A percentile compares a stretch with the other conserved stretches of the same genome.
These are phyloP conservation scores for Cutaneotrichosporon sp. DNA, from an alignment of 1,284 basidiomycete species.

Conservation along the genomic window DNA sequence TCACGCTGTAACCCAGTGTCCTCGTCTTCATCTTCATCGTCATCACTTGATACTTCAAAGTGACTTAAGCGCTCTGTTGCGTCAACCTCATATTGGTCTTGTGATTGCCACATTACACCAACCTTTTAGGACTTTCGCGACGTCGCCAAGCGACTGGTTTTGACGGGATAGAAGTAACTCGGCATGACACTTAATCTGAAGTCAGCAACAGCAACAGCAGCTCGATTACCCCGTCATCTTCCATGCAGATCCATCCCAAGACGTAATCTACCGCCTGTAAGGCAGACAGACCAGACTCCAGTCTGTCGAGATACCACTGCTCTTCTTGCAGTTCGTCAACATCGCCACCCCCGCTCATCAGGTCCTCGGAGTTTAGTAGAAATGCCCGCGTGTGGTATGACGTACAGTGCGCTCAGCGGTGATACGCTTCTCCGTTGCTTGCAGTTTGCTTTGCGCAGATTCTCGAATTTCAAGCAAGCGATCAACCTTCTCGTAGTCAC, in stretches of 20 bases:
- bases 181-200: constrained; percentile 58
- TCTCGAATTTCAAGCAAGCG: constrained; percentile 84
- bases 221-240: constrained; percentile 86
- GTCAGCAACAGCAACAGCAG: neutral
- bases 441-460: constrained; percentile 58
- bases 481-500: constrained; percentile 86
- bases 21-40: constrained; percentile 21
- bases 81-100: too few species aligned
- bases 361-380: neutral
- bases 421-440: constrained; percentile 59
- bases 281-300: constrained; percentile 82
- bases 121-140: constrained; percentile 38
- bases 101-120: constrained; percentile 7
- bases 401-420: constrained; percentile 61
- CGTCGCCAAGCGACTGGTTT: constrained; percentile 42
- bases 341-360: constrained; percentile 51
- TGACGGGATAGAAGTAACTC: constrained; percentile 68
- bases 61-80: constrained; percentile 34
- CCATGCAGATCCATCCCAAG: constrained; percentile 92
- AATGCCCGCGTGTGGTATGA: neutral
- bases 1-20: constrained; percentile 25
- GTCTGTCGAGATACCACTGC: constrained; percentile 70
- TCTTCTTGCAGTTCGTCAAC: constrained; percentile 63
- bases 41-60: constrained; percentile 31
- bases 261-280: constrained; percentile 90